Evolutionary conservation across 306 rosid genomes (phyloP).

Genomic region (Mimosa pudica): DNA sequence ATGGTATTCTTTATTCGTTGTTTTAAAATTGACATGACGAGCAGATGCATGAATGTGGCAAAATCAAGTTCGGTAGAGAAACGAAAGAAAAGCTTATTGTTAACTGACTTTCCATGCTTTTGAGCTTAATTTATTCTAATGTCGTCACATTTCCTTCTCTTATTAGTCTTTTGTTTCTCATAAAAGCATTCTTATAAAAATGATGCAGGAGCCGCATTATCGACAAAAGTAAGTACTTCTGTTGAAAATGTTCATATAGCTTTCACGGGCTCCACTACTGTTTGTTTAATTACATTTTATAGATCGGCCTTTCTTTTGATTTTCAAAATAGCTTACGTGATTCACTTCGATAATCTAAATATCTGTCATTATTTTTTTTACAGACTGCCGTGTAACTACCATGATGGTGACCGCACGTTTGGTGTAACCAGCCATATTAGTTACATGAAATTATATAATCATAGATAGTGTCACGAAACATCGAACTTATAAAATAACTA

Average conservation of each 20-base stretch:
- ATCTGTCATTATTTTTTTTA: not conserved
- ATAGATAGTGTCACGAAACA: not conserved
- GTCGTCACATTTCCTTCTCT: conserved; percentile 5
- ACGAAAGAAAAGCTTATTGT: conserved; percentile 17
- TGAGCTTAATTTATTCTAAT: not conserved
- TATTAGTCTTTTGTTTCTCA: not conserved
- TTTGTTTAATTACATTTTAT: not conserved
- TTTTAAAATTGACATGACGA: not conserved
- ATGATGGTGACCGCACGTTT: conserved; percentile 29
- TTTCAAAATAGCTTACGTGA: conserved; percentile 4
- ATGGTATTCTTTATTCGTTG: not conserved
- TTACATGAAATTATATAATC: not conserved
- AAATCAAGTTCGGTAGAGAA: conserved; percentile 18
- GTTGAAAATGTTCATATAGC: not conserved
- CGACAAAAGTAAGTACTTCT: not conserved
- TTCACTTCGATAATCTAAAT: conserved; percentile 10
- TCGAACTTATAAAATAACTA: not conserved
- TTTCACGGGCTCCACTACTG: conserved; percentile 14
- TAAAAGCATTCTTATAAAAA: not conserved
- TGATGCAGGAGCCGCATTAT: not conserved
- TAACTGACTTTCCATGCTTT: conserved; percentile 1
- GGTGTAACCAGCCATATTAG: conserved; percentile 1
- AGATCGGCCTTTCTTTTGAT: not conserved
- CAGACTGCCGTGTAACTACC: conserved; percentile 26
- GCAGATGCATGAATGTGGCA: conserved; percentile 27